Base-by-base conservation (phyloP, 345 rosid species). In the Rhizophora apiculata region DNA sequence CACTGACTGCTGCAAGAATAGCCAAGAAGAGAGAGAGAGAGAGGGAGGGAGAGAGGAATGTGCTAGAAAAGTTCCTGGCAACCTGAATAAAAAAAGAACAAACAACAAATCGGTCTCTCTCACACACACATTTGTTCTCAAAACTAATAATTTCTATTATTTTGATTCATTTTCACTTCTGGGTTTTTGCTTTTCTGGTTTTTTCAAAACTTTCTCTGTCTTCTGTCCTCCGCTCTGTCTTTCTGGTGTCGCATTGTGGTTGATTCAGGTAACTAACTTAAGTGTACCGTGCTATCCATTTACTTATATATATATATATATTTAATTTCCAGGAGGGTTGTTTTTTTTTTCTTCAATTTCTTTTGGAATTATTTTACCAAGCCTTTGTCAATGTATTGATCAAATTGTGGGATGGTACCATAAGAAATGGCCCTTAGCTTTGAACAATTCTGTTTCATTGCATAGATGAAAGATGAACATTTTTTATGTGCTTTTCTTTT, bases 81-180 rank as follows among this genome's bases (percentile, higher is more conserved):
- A 29, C 21, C 43, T 43, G 27, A 36, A 29, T 1, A 13, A 58
- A 31, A 31, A 59, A 32, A 20, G 7, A 30, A 60, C 16, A 19
- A 10, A 36, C 2, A 55, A 63, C 74, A 54, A 63, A 39, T 55
- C 63, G 29, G 30, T 63, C 63, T 62, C 67, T 36, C 13, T 37
- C 3, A 54, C 63, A 6, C 10, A 37, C 68, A 34, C 63, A 34
- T 32, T 46, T 31, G 46, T 53, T 31, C 21, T 20, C 73, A 51
- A 31, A 51, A 8, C 49, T 15, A 31, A 43, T 58, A 63, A 37
- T 9, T 37, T 13, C 43, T 13, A 37, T 26, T 26, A 3, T 54
- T 21, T 26, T 54, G 59, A 21, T n/a, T n/a, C 59, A 21, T 21
- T 54, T 54, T 54, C 26, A 21, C 15, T n/a, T 54, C 59, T 54